Evolutionary conservation across 2,329 filamentous ascomycete genomes (phyloP).

Genomic region (Verticillium longisporum): DNA sequence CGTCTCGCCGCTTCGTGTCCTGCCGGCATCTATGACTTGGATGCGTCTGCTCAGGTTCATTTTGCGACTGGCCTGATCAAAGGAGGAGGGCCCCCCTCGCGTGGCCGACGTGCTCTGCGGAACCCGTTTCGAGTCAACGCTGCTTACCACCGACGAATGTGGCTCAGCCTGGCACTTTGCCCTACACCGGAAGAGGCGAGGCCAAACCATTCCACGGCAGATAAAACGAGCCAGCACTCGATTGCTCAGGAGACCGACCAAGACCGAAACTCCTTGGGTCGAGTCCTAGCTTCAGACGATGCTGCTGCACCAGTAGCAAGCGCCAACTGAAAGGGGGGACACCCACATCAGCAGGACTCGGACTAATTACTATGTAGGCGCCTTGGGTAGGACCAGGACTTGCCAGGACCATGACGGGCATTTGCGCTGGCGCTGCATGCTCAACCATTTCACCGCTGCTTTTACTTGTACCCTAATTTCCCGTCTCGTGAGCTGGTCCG

Average conservation of each 20-base stretch:
- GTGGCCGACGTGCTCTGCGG: not conserved
- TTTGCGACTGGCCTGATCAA: too few species aligned
- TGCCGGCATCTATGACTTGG: not conserved
- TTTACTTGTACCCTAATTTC: not conserved
- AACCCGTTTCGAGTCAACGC: not conserved
- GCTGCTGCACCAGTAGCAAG: not conserved
- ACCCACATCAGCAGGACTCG: not conserved
- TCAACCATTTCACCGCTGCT: not conserved
- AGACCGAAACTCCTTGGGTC: not conserved
- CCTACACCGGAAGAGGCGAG: not conserved
- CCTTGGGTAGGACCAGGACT: not conserved
- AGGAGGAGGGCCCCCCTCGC: not conserved
- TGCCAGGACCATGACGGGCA: not conserved
- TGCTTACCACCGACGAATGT: not conserved
- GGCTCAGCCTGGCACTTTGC: not conserved
- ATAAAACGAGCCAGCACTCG: not conserved
- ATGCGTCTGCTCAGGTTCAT: too few species aligned
- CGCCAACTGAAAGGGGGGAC: not conserved
- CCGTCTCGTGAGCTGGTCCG: not conserved
- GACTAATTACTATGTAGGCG: too few species aligned
- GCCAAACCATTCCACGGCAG: not conserved
- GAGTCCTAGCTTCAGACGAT: not conserved
- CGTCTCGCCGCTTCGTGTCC: not conserved
- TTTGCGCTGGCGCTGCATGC: not conserved
- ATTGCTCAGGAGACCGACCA: not conserved